Evolutionary conservation across 2,329 filamentous ascomycete genomes (phyloP).

Genomic region (Aspergillus aculeatus): DNA sequence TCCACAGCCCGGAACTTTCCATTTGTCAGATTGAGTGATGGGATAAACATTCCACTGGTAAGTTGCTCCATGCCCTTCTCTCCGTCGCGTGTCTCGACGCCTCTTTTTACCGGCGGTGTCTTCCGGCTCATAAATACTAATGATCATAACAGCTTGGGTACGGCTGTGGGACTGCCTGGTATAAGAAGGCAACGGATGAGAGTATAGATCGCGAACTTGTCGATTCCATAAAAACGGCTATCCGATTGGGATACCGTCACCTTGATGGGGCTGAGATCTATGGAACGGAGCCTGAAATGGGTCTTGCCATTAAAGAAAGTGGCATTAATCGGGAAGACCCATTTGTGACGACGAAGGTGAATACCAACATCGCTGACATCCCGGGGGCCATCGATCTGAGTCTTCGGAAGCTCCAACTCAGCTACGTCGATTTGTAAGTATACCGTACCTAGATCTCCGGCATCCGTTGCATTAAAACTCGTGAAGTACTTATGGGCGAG

Average conservation of each 20-base stretch:
- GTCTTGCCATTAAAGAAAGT: conserved; percentile 49
- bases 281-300: conserved; percentile 50
- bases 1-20: conserved; percentile 2
- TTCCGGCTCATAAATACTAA: not conserved
- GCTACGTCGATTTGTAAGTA: conserved; percentile 61
- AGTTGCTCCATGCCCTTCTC: conserved; percentile 15
- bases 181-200: conserved; percentile 51
- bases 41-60: conserved; percentile 56
- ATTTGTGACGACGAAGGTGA: conserved; percentile 59
- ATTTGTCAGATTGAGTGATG: conserved; percentile 56
- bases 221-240: conserved; percentile 57
- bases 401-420: conserved; percentile 59
- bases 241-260: conserved; percentile 60
- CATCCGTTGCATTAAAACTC: not conserved
- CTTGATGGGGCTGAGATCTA: conserved; percentile 63
- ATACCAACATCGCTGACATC: conserved; percentile 54
- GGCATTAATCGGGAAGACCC: conserved; percentile 48
- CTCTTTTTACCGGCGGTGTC: not conserved
- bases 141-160: conserved; percentile 54
- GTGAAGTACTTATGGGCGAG: not conserved
- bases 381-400: conserved; percentile 55
- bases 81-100: not conserved
- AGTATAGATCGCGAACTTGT: conserved; percentile 55
- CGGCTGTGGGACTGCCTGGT: conserved; percentile 65
- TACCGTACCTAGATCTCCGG: not conserved